Evolutionary conservation across 2,329 filamentous ascomycete species (phyloP).

Genomic region (Reticulascus tulasneorum): DNA sequence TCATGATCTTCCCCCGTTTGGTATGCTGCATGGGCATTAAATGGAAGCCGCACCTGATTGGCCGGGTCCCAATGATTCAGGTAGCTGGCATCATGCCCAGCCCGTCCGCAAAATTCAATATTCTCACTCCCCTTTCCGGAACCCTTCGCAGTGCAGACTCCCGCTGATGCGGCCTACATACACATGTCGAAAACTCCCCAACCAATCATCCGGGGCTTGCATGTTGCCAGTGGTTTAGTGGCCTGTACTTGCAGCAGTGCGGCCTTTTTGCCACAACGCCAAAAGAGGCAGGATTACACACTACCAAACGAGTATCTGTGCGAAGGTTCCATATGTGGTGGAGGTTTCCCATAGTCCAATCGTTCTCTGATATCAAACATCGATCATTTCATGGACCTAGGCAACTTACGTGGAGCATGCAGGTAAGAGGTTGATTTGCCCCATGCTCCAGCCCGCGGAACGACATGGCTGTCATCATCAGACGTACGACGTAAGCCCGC

Average conservation of each 20-base stretch:
- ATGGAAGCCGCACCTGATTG: constrained; percentile 1
- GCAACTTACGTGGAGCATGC: constrained; percentile 1
- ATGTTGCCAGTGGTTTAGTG: background rate
- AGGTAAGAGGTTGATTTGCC: background rate
- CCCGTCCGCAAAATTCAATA: background rate
- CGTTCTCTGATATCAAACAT: background rate
- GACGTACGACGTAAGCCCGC: background rate
- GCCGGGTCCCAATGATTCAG: constrained; percentile 2
- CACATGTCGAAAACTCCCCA: constrained; percentile 1
- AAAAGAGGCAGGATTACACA: background rate
- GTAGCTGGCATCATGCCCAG: constrained; percentile 5
- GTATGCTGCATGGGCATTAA: background rate
- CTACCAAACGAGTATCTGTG: constrained; percentile 1
- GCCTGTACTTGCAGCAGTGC: background rate
- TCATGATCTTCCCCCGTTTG: constrained; percentile 2
- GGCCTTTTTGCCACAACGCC: constrained; percentile 6
- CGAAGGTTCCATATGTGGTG: background rate
- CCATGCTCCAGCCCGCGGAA: background rate
- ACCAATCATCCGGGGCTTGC: background rate
- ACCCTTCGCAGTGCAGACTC: too few relatives aligned
- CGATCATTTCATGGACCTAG: background rate
- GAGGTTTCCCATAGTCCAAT: background rate
- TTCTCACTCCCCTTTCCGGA: too few relatives aligned
- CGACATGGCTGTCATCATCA: background rate
- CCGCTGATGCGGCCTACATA: background rate